These are phyloP conservation scores for Furcasterigmium sp. DNA, from an alignment of 2,329 filamentous ascomycete genomes.

Conservation along the genomic window DNA sequence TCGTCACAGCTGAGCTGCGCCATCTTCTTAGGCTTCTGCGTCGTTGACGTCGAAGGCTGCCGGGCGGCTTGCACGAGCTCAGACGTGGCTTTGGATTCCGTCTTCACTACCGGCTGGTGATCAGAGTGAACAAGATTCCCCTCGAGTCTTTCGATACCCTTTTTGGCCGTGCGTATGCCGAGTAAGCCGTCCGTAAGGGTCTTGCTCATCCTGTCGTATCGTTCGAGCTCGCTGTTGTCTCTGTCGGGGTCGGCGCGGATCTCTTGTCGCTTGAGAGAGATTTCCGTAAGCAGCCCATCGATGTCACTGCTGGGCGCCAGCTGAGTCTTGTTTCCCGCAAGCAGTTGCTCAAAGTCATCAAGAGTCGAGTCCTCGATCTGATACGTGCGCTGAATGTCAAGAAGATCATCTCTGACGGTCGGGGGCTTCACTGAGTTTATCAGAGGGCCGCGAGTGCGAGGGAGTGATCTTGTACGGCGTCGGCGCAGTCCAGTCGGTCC, in stretches of 20 bases:
- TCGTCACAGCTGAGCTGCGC: too few species aligned
- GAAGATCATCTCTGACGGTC: constrained; percentile 50
- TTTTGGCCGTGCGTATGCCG: constrained; percentile 49
- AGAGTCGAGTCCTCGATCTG: constrained; percentile 55
- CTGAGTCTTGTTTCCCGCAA: constrained; percentile 15
- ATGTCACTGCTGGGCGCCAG: constrained; percentile 8
- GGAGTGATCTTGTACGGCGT: constrained; percentile 30
- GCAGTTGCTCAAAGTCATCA: constrained; percentile 50
- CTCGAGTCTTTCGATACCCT: constrained; percentile 54
- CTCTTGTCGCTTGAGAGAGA: constrained; percentile 11
- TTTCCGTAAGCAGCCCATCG: constrained; percentile 13
- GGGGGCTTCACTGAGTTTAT: constrained; percentile 49
- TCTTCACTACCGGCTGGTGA: constrained; percentile 12
- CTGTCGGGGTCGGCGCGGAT: constrained; percentile 10
- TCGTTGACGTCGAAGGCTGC: too few species aligned
- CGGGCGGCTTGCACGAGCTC: too few species aligned
- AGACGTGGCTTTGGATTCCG: too few species aligned
- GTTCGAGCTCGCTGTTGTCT: constrained; percentile 33
- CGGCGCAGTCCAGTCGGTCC: not conserved
- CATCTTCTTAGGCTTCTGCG: too few species aligned
- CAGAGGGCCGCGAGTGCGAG: constrained; percentile 39
- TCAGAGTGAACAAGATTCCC: constrained; percentile 40
- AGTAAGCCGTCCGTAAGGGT: constrained; percentile 44
- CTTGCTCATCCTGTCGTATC: constrained; percentile 45
- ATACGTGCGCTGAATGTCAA: constrained; percentile 45